Conservation (phyloP, 2,329 filamentous ascomycete species). For the Epichloe baconii region DNA sequence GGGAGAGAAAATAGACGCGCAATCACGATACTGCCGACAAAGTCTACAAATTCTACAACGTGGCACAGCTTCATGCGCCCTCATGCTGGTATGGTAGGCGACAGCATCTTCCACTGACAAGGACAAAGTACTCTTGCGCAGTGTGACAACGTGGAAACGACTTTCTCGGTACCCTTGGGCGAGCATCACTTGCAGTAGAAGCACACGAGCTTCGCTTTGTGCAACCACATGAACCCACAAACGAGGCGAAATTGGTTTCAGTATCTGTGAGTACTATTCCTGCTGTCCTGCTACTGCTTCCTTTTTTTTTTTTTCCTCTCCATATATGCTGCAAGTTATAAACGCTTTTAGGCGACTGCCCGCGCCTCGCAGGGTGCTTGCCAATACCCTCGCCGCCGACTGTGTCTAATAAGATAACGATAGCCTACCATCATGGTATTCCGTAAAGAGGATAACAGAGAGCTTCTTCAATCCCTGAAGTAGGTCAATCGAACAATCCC, state of each 20-base stretch:
- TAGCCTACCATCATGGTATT: constrained; percentile 1
- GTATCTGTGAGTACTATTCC: neutral
- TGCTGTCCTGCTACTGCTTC: neutral
- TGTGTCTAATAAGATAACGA: neutral
- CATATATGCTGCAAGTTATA: neutral
- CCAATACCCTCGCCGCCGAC: neutral
- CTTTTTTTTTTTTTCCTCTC: neutral
- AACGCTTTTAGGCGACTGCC: neutral
- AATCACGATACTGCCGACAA: neutral
- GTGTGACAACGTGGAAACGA: constrained; percentile 1
- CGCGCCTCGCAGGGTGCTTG: neutral
- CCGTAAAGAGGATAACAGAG: constrained; percentile 2
- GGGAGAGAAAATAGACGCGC: neutral
- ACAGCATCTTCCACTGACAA: neutral
- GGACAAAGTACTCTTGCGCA: neutral
- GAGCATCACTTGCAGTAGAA: neutral
- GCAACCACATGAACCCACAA: neutral
- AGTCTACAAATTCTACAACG: neutral
- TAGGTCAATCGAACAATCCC: neutral
- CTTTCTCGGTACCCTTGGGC: neutral
- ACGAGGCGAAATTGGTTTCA: neutral
- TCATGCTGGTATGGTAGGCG: neutral
- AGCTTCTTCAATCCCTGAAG: constrained; percentile 4
- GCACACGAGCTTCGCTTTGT: neutral
- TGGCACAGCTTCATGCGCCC: neutral